Evolutionary conservation across 768 basidiomycete species (phyloP), one percentile per base, ranked within the genome.

Genomic region (Trametes cingulata): DNA sequence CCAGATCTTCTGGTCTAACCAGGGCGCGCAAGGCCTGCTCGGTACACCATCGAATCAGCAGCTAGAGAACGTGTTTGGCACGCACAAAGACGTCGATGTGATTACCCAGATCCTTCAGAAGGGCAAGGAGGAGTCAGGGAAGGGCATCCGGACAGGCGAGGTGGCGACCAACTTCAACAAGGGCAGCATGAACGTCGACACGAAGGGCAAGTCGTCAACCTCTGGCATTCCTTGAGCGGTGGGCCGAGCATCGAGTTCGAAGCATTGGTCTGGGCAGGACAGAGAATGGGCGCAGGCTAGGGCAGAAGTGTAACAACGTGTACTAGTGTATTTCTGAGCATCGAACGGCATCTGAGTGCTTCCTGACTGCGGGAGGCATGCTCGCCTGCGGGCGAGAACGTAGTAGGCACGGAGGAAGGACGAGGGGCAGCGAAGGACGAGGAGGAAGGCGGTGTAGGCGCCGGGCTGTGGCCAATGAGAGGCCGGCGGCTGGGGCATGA

Each of bases 41-140:
- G 83, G 85, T 25, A 78, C 79, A 52, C 80, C 90, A 12, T 93
- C 91, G n/a, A 85, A 88, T 49, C 93, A 95, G 70, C 86, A 92
- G 67, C 84, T 95, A 56, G 90, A 93, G 42, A 87, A 74, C 56
- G 76, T 76, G 36, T 95, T 95, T 65, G 85, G 79, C 17, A 82
- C 87, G 3, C 71, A 77, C 65, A 86, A 85, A 48, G 86, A 92
- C 41, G 70, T 77, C 19, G 90, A 90, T 2, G 86, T 89, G 9
- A 74, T 90, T 41, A 68, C 73, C 47, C 70, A 71, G 20, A 78
- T 94, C 59, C 78, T 95, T 58, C 66, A 83, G 71, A 82, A 84
- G 58, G 93, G 93, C 43, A 82, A 73, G 56, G 77, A 80, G 52
- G 84, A 90, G 66, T 56, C 76, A 4, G 75, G 76, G 12, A 86